Evolutionary conservation across 371 early-diverging fungal genomes (phyloP), one percentile per base, ranked within the genome.

Genomic region (Gilbertella persicaria): DNA sequence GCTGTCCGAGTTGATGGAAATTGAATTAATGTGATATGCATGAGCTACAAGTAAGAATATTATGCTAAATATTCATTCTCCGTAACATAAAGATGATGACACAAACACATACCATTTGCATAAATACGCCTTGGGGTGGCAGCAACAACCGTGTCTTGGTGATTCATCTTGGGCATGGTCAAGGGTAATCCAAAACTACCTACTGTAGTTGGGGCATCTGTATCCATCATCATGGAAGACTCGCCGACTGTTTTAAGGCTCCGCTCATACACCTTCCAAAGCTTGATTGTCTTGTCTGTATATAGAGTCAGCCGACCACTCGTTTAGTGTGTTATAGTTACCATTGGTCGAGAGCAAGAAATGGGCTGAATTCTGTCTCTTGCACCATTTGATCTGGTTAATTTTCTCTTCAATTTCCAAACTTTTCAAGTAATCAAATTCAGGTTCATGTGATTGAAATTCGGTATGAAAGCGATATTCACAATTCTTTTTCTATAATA

Each of bases 341-440:
- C 90, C 93, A 68, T 95, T 95, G 23, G 95, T 93, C 17, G 95
- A 93, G 30, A 95, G 78, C 60, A 95, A 74, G 65, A 92, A 95
- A 55, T 92, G 93, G 17, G 93, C 87, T n/a, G 90, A 71, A 62
- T 92, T 94, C 54, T 84, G 84, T 26, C 89, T 80, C 59, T 80
- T 82, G 67, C 91, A 86, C 91, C 94, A 93, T 56, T 91, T 86
- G 64, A 98, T 94, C 62, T 93, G 89, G 69, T 95, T 94, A 62
- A 98, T 95, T 69, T 96, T 94, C 66, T 97, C 98, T 69, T 94
- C 91, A 44, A 97, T 95, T 66, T 95, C 96, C 68, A 95, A 75
- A 76, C 91, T 91, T 76, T 96, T 95, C 43, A 97, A 83, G 70
- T 95, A 96, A 73, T 98, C 98, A 62, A 98, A 96, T 70, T 94